phyloP scores from a whole-genome alignment of 2,329 filamentous ascomycete genomes.

The Alternaria alternata region DNA sequence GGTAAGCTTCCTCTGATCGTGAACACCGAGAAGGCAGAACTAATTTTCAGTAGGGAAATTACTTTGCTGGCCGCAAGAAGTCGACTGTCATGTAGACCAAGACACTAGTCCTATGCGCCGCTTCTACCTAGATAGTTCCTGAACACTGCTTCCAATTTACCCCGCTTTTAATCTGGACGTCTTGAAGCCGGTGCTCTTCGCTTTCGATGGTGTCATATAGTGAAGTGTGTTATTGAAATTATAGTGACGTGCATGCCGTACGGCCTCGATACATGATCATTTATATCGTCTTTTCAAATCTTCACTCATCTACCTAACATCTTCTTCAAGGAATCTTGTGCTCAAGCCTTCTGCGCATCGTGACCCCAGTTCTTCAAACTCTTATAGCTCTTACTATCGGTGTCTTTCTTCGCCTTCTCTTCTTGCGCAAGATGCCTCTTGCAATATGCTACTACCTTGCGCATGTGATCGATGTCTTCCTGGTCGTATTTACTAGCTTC shows the following conservation, averaged over 20 bases:
- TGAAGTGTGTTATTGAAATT: not conserved
- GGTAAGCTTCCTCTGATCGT: not conserved
- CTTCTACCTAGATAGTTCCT: not conserved
- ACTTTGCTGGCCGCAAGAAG: not conserved
- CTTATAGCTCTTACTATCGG: constrained; percentile 64
- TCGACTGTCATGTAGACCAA: constrained; percentile 4
- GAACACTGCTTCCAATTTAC: not conserved
- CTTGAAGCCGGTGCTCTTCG: not conserved
- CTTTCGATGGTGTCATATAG: not conserved
- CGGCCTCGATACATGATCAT: not conserved
- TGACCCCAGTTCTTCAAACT: constrained; percentile 48
- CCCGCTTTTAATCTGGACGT: not conserved
- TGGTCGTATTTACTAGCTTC: constrained; percentile 65
- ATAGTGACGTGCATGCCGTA: not conserved
- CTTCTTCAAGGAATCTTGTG: not conserved
- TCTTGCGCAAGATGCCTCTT: constrained; percentile 74
- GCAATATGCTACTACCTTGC: constrained; percentile 70
- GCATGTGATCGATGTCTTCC: constrained; percentile 66
- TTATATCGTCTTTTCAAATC: not conserved
- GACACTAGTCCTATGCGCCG: not conserved
- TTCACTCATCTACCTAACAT: not conserved
- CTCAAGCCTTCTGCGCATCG: constrained; percentile 43
- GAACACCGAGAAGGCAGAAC: not conserved
- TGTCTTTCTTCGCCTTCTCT: constrained; percentile 63
- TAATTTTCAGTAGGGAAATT: not conserved